Base-by-base conservation (phyloP, 1,139 yeast genomes). In the Hyphopichia wangnamkhiaoensis region DNA sequence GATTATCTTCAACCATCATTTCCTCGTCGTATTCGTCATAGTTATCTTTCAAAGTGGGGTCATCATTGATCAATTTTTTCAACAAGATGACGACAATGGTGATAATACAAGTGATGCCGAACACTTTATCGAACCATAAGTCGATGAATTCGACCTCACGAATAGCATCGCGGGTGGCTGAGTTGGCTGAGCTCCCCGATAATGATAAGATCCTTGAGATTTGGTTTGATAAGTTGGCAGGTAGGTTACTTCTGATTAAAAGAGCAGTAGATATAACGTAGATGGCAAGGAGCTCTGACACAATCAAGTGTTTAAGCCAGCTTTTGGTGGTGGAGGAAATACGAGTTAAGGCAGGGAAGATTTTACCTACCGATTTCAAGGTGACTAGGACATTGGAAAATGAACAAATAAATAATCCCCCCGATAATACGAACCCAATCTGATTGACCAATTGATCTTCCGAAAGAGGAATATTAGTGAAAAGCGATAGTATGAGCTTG, bases 241-340 rank as follows among this genome's bases (percentile, higher is more conserved):
- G 93, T 39, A 89, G 60, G 51, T 84, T 86, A 20, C 93, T 79
- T 41, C 95, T 74, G 39, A 90, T 74, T 50, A 90, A 70, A 20
- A 90, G 66, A 2, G 93, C 83, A 0, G 96, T 87, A 0, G 96
- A 84, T 24, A 90, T 71, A 2, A 85, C 83, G 54, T 90, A 90
- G 3, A 87, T 74, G 0, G 96, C 96, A 15, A 84, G 65, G 10
- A 89, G 65, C 60, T 89, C 86, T 9, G 87, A 78, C 4, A 85
- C 73, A 2, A 86, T 58, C 25, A 88, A 61, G 47, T 68, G 71
- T 40, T 65, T 65, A 35, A 71, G 48, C 71, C 73, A 67, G 37
- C 52, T 60, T 44, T 63, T 64, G 23, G 61, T 54, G 8, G 37
- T 38, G 17, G 51, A 43, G n/a, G 68, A 53, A 7, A 56, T 50